Evolutionary conservation across 805 yeast genomes (phyloP).

Genomic region (Saccharomycopsis guyanensis): DNA sequence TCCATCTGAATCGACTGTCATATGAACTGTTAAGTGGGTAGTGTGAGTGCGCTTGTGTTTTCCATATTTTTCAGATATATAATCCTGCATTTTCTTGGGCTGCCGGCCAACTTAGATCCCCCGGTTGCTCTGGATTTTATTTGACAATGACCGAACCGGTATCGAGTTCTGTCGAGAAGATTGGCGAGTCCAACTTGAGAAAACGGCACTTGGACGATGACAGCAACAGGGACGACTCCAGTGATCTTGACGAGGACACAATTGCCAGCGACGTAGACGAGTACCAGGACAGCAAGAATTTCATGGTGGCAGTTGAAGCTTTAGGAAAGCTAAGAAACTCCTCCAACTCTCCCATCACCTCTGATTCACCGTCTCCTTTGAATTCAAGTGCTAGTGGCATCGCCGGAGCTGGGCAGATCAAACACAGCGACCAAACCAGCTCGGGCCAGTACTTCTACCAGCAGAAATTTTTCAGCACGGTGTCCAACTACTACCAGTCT

Average conservation of each 20-base stretch:
- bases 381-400: not conserved
- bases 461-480: constrained; percentile 17
- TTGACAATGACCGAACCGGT: not conserved
- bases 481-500: constrained; percentile 18
- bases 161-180: not conserved
- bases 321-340: constrained; percentile 18
- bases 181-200: not conserved
- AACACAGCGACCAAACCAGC: not conserved
- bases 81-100: too few species aligned
- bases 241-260: not conserved
- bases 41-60: not conserved
- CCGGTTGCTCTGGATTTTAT: too few species aligned
- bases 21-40: not conserved
- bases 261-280: constrained; percentile 5
- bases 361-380: constrained; percentile 1
- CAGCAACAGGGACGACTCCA: not conserved
- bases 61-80: not conserved
- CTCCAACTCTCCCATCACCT: constrained; percentile 6
- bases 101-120: too few species aligned
- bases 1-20: not conserved
- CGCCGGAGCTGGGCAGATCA: not conserved
- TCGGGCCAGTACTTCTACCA: constrained; percentile 5
- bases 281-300: constrained; percentile 3
- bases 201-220: not conserved
- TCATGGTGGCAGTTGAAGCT: constrained; percentile 20